These are phyloP conservation scores for Gautieria morchelliformis DNA, from an alignment of 768 basidiomycete species.

Conservation along the genomic window DNA sequence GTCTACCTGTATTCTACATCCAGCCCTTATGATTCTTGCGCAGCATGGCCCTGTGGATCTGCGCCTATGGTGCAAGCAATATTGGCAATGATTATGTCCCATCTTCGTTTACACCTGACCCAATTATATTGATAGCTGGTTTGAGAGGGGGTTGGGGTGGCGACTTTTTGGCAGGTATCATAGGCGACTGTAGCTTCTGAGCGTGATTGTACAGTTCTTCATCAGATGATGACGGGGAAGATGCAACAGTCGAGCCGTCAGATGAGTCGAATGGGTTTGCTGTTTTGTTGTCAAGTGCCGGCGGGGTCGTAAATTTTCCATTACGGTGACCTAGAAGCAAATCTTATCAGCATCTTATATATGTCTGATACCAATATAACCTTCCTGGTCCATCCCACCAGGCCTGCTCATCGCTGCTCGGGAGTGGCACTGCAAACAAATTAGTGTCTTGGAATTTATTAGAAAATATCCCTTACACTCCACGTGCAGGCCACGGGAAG, in stretches of 20 bases:
- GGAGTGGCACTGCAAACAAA: slow-evolving; percentile 57
- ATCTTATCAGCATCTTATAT: background rate
- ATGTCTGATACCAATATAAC: slow-evolving; percentile 8
- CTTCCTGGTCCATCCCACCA: slow-evolving; percentile 78
- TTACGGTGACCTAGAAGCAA: slow-evolving; percentile 41
- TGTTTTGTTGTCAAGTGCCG: slow-evolving; percentile 15
- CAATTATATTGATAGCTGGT: slow-evolving; percentile 6
- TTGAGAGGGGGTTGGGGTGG: slow-evolving; percentile 19
- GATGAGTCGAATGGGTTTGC: slow-evolving; percentile 72
- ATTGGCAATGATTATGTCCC: background rate
- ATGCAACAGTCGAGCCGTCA: slow-evolving; percentile 45
- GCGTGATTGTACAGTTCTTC: slow-evolving; percentile 77
- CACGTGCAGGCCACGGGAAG: slow-evolving; percentile 27
- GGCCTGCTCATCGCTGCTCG: slow-evolving; percentile 62
- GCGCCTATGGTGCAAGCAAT: background rate
- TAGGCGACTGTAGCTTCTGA: slow-evolving; percentile 57
- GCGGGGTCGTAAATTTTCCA: slow-evolving; percentile 31
- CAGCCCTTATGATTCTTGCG: background rate
- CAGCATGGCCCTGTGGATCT: background rate
- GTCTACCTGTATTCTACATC: slow-evolving; percentile 1
- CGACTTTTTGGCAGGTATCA: slow-evolving; percentile 30
- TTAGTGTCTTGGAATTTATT: background rate
- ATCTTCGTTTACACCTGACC: background rate
- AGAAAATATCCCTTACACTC: background rate
- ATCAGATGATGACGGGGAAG: slow-evolving; percentile 75